Evolutionary conservation across 2,329 filamentous ascomycete genomes (phyloP).

Genomic region (Xylaria sp.): DNA sequence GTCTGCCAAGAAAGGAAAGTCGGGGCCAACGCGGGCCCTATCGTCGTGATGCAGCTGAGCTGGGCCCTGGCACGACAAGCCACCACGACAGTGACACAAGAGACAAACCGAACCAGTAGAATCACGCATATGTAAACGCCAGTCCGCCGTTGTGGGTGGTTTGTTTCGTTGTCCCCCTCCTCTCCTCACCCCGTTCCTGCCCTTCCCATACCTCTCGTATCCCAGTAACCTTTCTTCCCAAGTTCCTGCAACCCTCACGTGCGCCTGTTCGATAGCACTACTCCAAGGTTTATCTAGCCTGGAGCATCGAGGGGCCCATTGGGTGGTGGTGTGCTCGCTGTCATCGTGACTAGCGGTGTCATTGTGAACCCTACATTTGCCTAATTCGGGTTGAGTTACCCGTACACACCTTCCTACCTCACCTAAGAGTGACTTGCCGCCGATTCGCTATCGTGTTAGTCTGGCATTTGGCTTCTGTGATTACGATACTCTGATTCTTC

Average conservation of each 20-base stretch:
- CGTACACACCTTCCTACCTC: conserved; percentile 1
- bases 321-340: conserved; percentile 20
- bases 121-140: conserved; percentile 22
- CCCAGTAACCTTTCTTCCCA: conserved; percentile 12
- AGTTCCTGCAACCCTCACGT: conserved; percentile 31
- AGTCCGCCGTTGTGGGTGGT: conserved; percentile 18
- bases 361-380: conserved; percentile 20
- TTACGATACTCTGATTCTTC: conserved; percentile 20
- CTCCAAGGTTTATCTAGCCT: conserved; percentile 22
- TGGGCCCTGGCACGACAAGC: conserved; percentile 17
- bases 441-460: conserved; percentile 16
- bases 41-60: conserved; percentile 24
- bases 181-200: conserved; percentile 20
- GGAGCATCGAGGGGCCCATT: conserved; percentile 12
- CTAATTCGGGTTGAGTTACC: conserved; percentile 14
- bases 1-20: conserved; percentile 12
- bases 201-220: conserved; percentile 23
- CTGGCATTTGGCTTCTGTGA: conserved; percentile 8
- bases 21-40: conserved; percentile 15
- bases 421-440: conserved; percentile 10
- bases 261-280: conserved; percentile 18
- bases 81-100: conserved; percentile 14
- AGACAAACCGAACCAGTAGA: conserved; percentile 11
- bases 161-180: conserved; percentile 7
- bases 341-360: conserved; percentile 23